Evolutionary conservation across 2,329 filamentous ascomycete species (phyloP).

Genomic region (Botrytis sinoallii): DNA sequence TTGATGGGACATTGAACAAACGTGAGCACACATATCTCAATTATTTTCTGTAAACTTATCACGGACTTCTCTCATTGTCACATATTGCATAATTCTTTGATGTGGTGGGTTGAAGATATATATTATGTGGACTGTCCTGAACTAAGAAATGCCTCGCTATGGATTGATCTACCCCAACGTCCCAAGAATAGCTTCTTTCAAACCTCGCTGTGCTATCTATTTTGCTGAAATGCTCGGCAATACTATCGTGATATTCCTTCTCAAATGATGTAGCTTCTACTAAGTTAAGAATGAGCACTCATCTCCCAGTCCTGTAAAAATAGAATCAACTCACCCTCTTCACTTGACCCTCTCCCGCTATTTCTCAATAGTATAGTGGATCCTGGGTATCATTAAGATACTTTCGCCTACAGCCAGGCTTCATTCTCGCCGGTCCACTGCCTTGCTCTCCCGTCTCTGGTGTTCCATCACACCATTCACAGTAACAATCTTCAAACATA

Average conservation of each 20-base stretch:
- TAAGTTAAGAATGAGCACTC: not conserved
- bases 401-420: not conserved
- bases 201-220: not conserved
- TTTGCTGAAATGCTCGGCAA: accelerated
- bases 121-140: not conserved
- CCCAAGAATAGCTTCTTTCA: not conserved
- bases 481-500: not conserved
- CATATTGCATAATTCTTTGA: not conserved
- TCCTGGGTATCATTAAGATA: not conserved
- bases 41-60: not conserved
- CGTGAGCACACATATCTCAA: not conserved
- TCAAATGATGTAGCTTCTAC: not conserved
- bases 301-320: not conserved
- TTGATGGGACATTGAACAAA: not conserved
- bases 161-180: not conserved
- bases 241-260: accelerated
- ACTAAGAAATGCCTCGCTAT: not conserved
- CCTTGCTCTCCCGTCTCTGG: not conserved
- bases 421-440: not conserved
- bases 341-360: not conserved
- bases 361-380: not conserved
- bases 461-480: not conserved
- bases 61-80: not conserved
- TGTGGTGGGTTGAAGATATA: not conserved
- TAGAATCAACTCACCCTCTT: not conserved